Conservation (phyloP, 2,329 filamentous ascomycete genomes). For the Talaromyces sp. region DNA sequence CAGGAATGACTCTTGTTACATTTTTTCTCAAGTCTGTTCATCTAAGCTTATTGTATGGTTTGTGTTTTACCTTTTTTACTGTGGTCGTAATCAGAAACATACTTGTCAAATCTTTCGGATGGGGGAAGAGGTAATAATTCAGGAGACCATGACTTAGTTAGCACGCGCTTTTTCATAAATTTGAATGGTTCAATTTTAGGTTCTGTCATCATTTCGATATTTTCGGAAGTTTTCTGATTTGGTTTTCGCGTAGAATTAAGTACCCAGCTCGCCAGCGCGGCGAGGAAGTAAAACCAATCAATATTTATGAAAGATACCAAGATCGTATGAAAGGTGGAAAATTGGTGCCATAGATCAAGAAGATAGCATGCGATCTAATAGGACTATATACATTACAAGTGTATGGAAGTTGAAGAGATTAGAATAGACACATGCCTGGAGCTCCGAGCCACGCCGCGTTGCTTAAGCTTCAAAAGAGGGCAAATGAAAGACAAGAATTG, state of each 20-base stretch:
- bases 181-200: not conserved
- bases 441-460: not conserved
- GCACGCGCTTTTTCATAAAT: not conserved
- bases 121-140: not conserved
- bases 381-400: not conserved
- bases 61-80: not conserved
- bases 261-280: too few relatives aligned
- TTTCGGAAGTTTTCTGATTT: too few relatives aligned
- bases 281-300: too few relatives aligned
- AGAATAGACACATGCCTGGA: not conserved
- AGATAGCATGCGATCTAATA: not conserved
- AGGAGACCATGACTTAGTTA: not conserved
- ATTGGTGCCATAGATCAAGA: not conserved
- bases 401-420: not conserved
- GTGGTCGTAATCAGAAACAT: not conserved
- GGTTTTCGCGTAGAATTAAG: too few relatives aligned
- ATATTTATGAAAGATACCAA: too few relatives aligned
- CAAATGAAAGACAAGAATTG: not conserved
- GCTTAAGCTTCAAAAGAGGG: not conserved
- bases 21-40: too few relatives aligned
- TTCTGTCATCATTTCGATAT: too few relatives aligned
- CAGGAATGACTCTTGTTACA: not conserved
- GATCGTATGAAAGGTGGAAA: too few relatives aligned
- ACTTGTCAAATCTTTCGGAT: not conserved
- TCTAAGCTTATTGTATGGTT: not conserved